Evolutionary conservation across 257 asterid species (phyloP).

Genomic region (Jacaranda copaia): DNA sequence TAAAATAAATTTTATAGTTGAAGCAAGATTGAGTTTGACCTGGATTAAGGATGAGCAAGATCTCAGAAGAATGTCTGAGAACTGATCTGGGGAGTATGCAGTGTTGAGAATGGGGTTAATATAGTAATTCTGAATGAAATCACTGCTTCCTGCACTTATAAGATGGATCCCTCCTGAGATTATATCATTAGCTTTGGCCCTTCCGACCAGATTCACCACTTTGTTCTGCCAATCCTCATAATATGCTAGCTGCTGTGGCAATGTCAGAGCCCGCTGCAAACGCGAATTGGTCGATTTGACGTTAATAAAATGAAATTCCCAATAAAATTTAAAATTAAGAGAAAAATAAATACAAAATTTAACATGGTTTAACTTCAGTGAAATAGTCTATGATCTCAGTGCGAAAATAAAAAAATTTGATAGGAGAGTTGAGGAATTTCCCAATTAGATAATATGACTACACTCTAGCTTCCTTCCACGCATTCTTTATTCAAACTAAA

Average conservation of each 20-base stretch:
- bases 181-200: conserved; percentile 53
- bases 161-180: conserved; percentile 76
- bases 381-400: too few species aligned
- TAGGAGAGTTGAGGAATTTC: too few species aligned
- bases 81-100: conserved; percentile 56
- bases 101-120: conserved; percentile 64
- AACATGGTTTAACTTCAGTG: too few species aligned
- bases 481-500: too few species aligned
- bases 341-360: too few species aligned
- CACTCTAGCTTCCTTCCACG: too few species aligned
- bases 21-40: conserved; percentile 37
- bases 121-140: conserved; percentile 80
- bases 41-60: conserved; percentile 64
- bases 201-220: conserved; percentile 69
- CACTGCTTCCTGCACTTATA: conserved; percentile 89
- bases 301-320: too few species aligned
- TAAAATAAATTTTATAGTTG: too few species aligned
- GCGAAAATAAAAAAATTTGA: too few species aligned
- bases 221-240: conserved; percentile 75
- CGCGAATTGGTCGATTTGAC: background rate
- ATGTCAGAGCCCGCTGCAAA: conserved; percentile 68
- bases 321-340: too few species aligned
- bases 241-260: conserved; percentile 61
- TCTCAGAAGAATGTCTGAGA: conserved; percentile 65
- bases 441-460: too few species aligned